Base-by-base conservation (phyloP, 805 yeast genomes). In the Kuraishia borneana region DNA sequence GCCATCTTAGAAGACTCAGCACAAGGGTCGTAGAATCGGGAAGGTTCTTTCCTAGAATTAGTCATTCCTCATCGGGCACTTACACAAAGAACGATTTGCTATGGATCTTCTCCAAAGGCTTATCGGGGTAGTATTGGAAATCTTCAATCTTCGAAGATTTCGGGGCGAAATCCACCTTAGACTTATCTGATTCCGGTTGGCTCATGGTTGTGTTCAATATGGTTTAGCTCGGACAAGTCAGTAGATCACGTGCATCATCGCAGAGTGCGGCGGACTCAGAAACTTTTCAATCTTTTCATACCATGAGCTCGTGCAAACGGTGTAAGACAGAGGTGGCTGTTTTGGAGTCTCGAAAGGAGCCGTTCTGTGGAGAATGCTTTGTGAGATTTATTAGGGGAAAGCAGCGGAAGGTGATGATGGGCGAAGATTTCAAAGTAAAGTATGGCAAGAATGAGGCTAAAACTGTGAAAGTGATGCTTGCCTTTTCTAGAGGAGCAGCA, bases 21-120 rank as follows among this genome's bases (percentile, higher is more conserved):
- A 56, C 98, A 89, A 0, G 98, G 98, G 51, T 89, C 96, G 48
- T 81, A 89, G 54, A 68, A 92, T 51, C 81, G 74, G 5, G 94
- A 78, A 3, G 94, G 80, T 22, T 72, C 88, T 47, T 89, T 88
- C 13, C 48, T 48, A 30, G 21, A 6, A 4, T 5, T 9, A 6
- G 27, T 31, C 13, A 22, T 29, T 31, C n/a, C 23, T 5, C 8
- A 16, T 18, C 13, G 13, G 34, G 18, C 14, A 36, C 48, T 30
- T 35, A 43, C 53, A 72, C 59, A 1, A 75, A 64, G 64, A 87
- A 87, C 38, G 73, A 63, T 41, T 70, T 70, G 48, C 76, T 76
- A 51, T 83, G 88, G 18, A 73, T 58, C 34, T 72, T 68, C 26
- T 77, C 72, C 6, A 81, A 76, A 18, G 97, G 97, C 36, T 76